These are phyloP conservation scores for Cercospora nicotianae DNA, from an alignment of 2,329 filamentous ascomycete species.

Conservation along the genomic window DNA sequence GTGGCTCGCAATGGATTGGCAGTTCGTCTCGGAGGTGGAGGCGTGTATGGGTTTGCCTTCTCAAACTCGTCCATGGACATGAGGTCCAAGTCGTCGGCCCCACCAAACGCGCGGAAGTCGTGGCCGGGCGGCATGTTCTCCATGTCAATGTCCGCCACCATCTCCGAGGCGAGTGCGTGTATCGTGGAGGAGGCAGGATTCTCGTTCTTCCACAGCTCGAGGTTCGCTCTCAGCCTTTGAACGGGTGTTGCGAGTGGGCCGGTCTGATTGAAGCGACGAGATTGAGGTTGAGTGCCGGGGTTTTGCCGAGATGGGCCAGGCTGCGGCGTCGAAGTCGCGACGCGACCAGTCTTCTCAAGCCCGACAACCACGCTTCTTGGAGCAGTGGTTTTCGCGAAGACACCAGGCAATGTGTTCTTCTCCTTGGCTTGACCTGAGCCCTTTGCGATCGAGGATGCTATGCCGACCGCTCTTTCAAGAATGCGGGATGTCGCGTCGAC, in stretches of 20 bases:
- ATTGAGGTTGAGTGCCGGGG: background rate
- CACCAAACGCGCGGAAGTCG: constrained; percentile 5
- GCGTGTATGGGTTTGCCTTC: constrained; percentile 25
- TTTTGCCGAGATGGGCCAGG: background rate
- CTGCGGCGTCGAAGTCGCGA: background rate
- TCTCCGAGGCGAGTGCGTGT: background rate
- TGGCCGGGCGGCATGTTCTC: constrained; percentile 10
- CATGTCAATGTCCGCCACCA: constrained; percentile 9
- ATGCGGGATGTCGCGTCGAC: background rate
- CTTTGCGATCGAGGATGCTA: background rate
- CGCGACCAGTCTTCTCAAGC: background rate
- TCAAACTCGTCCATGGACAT: constrained; percentile 28
- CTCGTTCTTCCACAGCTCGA: constrained; percentile 5
- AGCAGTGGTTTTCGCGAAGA: background rate
- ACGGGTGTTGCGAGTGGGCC: background rate
- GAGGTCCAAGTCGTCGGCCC: constrained; percentile 13
- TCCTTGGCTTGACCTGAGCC: background rate
- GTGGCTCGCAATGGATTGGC: constrained; percentile 6
- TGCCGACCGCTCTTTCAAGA: background rate
- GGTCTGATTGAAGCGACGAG: constrained; percentile 8
- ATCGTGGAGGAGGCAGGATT: background rate
- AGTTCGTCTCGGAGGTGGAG: constrained; percentile 19
- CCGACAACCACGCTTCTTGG: background rate
- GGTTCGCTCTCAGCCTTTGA: background rate
- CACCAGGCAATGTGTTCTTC: too few species aligned